phyloP scores from a whole-genome alignment of 257 asterid genomes.

The Cinchona pubescens region DNA sequence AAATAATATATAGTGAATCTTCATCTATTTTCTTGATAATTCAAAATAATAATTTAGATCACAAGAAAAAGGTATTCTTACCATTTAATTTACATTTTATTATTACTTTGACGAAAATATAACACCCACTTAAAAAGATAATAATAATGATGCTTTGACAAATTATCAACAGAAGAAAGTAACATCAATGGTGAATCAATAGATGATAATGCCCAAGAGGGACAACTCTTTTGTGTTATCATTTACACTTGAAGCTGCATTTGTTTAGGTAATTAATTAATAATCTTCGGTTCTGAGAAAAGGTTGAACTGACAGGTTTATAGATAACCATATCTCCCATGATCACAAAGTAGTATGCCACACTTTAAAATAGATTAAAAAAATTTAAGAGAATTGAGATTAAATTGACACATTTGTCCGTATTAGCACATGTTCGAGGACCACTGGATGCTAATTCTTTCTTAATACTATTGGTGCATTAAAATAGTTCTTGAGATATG shows the following conservation, averaged over 20 bases:
- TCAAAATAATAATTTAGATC: not conserved
- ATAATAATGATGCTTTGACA: not conserved
- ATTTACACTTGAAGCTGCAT: not conserved
- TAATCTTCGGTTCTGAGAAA: not conserved
- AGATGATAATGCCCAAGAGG: not conserved
- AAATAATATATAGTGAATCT: too few species aligned
- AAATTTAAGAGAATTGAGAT: not conserved
- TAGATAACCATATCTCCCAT: slow-evolving; percentile 1
- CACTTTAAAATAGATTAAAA: not conserved
- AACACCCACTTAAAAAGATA: slow-evolving; percentile 16
- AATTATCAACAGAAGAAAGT: slow-evolving; percentile 5
- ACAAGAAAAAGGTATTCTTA: too few species aligned
- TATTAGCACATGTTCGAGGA: not conserved
- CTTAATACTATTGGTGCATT: not conserved
- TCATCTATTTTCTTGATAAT: too few species aligned
- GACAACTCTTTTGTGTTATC: not conserved
- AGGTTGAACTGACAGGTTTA: slow-evolving; percentile 6
- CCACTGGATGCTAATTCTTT: not conserved
- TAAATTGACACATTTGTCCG: not conserved
- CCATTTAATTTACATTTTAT: not conserved
- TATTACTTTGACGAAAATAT: not conserved
- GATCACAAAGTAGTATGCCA: not conserved
- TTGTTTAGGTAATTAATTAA: not conserved
- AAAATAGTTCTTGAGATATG: not conserved
- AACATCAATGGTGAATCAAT: not conserved